Evolutionary conservation across 441 rosid species (phyloP).

Genomic region (Bocquillonia castaneifolia): DNA sequence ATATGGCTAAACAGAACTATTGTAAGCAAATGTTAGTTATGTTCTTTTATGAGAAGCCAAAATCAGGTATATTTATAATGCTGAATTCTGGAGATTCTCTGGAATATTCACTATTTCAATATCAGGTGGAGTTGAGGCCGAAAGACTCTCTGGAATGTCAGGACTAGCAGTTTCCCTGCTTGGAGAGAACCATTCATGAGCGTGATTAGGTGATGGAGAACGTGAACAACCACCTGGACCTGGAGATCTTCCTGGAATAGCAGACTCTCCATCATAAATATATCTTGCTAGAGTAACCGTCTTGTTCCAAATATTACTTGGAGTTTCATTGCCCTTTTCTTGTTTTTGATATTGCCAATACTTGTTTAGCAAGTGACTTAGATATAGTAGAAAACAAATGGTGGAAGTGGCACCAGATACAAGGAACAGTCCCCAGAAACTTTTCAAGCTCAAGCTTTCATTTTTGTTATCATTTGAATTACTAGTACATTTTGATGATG

Average conservation of each 20-base stretch:
- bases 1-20: no score
- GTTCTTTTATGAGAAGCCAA: no score
- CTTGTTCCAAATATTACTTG: constrained; percentile 10
- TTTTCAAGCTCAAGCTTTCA: constrained; percentile 24
- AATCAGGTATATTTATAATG: no score
- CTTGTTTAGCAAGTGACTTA: constrained; percentile 16
- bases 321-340: constrained; percentile 6
- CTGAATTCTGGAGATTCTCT: constrained; percentile 6
- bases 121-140: constrained; percentile 4
- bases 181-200: constrained; percentile 18
- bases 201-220: constrained; percentile 9
- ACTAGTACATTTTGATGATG: constrained; percentile 13
- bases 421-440: constrained; percentile 20
- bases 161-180: constrained; percentile 10
- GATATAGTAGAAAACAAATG: constrained; percentile 32
- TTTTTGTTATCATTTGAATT: not conserved
- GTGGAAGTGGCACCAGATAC: constrained; percentile 33
- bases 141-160: not conserved
- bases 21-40: no score
- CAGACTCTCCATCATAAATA: constrained; percentile 11
- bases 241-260: constrained; percentile 6
- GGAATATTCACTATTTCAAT: constrained; percentile 8
- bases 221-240: no score
- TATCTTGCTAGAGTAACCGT: constrained; percentile 19
- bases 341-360: not conserved